A percentile compares a stretch with the other conserved stretches of the same genome.
Evolutionary conservation across 83 land plant species (phyloP).

Genomic region (Larix sibirica): DNA sequence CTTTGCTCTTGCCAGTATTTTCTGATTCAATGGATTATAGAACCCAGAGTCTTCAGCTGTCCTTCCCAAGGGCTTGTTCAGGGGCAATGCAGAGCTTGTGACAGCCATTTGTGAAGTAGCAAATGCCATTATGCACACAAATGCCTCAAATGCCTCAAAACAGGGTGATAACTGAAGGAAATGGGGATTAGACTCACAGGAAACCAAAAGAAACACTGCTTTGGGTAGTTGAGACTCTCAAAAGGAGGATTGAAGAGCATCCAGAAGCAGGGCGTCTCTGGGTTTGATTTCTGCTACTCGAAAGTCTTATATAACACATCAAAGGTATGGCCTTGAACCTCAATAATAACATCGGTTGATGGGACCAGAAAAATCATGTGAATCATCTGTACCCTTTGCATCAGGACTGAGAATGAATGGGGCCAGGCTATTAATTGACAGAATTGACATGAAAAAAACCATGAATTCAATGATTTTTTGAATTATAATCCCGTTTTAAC

Average conservation of each 20-base stretch:
- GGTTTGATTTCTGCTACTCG: not conserved
- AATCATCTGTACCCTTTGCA: not conserved
- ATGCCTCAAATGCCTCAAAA: not conserved
- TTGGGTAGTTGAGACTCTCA: not conserved
- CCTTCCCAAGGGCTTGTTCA: not conserved
- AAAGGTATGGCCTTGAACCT: not conserved
- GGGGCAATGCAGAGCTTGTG: not conserved
- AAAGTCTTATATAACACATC: not conserved
- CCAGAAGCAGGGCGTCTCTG: not conserved
- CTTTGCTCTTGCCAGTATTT: not conserved
- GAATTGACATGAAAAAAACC: too few species aligned
- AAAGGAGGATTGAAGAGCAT: not conserved
- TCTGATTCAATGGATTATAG: not conserved
- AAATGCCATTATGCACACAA: not conserved
- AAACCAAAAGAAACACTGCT: not conserved
- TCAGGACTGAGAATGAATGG: not conserved
- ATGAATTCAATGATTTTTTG: not conserved
- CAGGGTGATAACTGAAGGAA: not conserved
- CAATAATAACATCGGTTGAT: not conserved
- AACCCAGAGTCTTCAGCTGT: not conserved
- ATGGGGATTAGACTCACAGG: not conserved
- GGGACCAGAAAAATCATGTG: not conserved
- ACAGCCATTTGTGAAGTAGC: conserved; percentile 3
- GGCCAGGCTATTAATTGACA: not conserved
- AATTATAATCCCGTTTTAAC: not conserved